Evolutionary conservation across 371 early-diverging fungal species (phyloP).

Genomic region (Funneliformis caledonium): DNA sequence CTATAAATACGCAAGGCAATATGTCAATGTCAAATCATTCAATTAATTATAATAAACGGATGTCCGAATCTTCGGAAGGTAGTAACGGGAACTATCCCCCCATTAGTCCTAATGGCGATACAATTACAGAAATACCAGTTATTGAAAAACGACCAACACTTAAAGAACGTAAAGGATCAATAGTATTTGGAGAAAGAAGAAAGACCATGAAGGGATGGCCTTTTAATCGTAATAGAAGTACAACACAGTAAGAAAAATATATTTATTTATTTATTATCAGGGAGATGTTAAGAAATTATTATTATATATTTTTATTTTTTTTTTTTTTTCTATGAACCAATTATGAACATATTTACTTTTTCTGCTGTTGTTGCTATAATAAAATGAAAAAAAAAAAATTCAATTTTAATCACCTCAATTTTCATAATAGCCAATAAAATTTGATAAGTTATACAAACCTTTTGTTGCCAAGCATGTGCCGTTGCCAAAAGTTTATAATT

Average conservation of each 20-base stretch:
- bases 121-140: constrained; percentile 29
- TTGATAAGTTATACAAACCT: constrained; percentile 37
- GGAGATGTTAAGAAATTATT: no score
- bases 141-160: constrained; percentile 27
- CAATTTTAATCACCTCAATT: no score
- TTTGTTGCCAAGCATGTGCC: constrained; percentile 90
- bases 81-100: neutral
- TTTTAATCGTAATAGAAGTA: constrained; percentile 36
- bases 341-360: neutral
- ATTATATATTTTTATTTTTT: no score
- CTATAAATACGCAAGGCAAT: constrained; percentile 7
- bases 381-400: no score
- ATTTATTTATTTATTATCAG: neutral
- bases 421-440: neutral
- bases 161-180: constrained; percentile 29
- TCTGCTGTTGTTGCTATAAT: neutral
- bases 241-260: constrained; percentile 27
- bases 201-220: constrained; percentile 26
- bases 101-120: constrained; percentile 33
- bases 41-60: constrained; percentile 7
- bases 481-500: constrained; percentile 87
- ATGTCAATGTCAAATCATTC: neutral
- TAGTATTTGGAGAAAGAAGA: constrained; percentile 17
- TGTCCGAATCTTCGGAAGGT: constrained; percentile 13
- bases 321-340: neutral